Evolutionary conservation across 306 rosid genomes (phyloP).

Genomic region (Pachyrhizus erosus): DNA sequence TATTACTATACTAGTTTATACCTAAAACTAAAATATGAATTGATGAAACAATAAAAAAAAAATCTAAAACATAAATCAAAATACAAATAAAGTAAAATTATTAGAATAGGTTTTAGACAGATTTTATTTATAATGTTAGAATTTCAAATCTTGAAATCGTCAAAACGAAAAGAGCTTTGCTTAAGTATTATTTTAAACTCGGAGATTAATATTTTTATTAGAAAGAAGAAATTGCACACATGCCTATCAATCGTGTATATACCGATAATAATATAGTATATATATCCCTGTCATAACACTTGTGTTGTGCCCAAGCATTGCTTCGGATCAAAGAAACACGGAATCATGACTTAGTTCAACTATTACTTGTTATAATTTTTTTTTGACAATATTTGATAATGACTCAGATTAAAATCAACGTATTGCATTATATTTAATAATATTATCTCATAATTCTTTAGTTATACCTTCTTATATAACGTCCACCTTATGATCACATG

Average conservation of each 20-base stretch:
- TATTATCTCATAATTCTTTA: not conserved
- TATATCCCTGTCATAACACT: not conserved
- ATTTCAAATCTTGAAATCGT: not conserved
- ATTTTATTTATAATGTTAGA: not conserved
- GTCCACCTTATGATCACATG: not conserved
- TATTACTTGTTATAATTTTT: not conserved
- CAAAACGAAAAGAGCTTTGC: not conserved
- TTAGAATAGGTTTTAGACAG: not conserved
- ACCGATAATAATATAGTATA: too few species aligned
- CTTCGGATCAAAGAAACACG: slow-evolving; percentile 19
- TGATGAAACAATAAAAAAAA: too few species aligned
- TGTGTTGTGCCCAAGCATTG: not conserved
- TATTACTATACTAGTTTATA: too few species aligned
- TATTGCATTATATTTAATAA: not conserved
- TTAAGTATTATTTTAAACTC: not conserved
- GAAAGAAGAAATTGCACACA: not conserved
- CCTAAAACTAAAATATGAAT: too few species aligned
- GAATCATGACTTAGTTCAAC: not conserved
- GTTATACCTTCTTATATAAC: not conserved
- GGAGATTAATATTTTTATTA: not conserved
- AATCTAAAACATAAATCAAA: too few species aligned
- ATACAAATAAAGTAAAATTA: not conserved
- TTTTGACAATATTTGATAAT: not conserved
- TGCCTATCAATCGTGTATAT: not conserved
- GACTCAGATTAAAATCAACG: not conserved